Conservation (phyloP, 2,329 filamentous ascomycete genomes). For the Pyrenochaeta sp. region DNA sequence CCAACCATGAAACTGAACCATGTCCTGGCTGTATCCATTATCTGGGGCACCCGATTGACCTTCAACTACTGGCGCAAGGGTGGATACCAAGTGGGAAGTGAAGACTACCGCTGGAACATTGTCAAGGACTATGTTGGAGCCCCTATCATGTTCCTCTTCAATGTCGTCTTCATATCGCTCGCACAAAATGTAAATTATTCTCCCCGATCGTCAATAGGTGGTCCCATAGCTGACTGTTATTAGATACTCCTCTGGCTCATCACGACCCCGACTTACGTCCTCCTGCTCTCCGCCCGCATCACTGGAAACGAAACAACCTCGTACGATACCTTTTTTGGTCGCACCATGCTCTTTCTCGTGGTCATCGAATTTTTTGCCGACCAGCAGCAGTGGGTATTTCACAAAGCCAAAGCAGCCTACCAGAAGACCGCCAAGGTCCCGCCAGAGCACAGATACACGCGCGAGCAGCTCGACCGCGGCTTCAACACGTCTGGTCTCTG, state of each 20-base stretch:
- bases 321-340: constrained; percentile 67
- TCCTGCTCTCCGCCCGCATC: constrained; percentile 76
- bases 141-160: constrained; percentile 81
- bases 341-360: constrained; percentile 64
- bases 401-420: constrained; percentile 81
- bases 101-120: constrained; percentile 93
- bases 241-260: constrained; percentile 80
- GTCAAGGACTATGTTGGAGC: constrained; percentile 72
- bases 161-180: constrained; percentile 87
- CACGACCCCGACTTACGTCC: constrained; percentile 82
- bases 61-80: constrained; percentile 98
- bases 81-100: constrained; percentile 85
- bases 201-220: no score
- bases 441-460: constrained; percentile 66
- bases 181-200: constrained; percentile 70
- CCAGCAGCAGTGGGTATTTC: constrained; percentile 91
- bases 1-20: constrained; percentile 76
- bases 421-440: constrained; percentile 76
- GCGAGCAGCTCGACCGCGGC: constrained; percentile 85
- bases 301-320: constrained; percentile 58
- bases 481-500: constrained; percentile 87
- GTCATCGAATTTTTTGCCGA: constrained; percentile 83
- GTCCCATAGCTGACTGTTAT: neutral
- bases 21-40: constrained; percentile 71
- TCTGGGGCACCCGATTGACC: constrained; percentile 92